Base-by-base conservation (phyloP, 108 stramenopile species). In the Mayamaea pseudoterrestris region DNA sequence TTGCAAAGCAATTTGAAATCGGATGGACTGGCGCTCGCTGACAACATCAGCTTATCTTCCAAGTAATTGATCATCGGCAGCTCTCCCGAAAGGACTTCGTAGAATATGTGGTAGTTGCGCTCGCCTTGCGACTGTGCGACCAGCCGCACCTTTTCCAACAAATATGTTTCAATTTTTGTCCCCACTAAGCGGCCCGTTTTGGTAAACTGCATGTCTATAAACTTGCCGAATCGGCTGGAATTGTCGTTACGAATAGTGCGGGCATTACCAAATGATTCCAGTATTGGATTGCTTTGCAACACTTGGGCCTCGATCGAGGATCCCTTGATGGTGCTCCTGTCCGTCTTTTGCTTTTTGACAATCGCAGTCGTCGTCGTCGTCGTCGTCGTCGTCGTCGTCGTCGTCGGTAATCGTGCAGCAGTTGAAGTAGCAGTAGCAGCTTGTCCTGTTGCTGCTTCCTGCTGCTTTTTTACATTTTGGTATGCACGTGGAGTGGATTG, bases 221-320 rank as follows among this genome's bases (percentile, higher is more conserved):
- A 94, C 49, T 97, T 97, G n/a, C 97, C 88, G 54, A 90, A 88
- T 2, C 90, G 77, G 24, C 71, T 71, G 2, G 77, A 79, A 52
- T 89, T 90, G 63, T 91, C 83, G 51, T 91, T 91, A 26, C 90
- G 65, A 17, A 83, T 57, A 0, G 89, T 91, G 58, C 92, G 72
- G 6, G 94, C 94, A 57, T 98, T 98, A 20, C 97, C 97, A 67
- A 95, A 96, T 21, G 89, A 80, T 73, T 98, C 97, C 18, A 96
- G 55, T 39, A 98, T 92, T 1, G 97, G 97, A 66, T 98, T 98
- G 35, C 83, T 82, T 59, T 88, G 83, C 35, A 97, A 58, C 1
- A 93, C 91, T 50, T 86, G 76, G n/a, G 79, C 75, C 54, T 88
- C 91, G 28, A 93, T 92, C 12, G 53, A 42, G 21, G 25, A 30